Percentiles rank a stretch among this genome's conserved stretches.
phyloP scores from a whole-genome alignment of 208 protist species.

The Crithidia expoeki region DNA sequence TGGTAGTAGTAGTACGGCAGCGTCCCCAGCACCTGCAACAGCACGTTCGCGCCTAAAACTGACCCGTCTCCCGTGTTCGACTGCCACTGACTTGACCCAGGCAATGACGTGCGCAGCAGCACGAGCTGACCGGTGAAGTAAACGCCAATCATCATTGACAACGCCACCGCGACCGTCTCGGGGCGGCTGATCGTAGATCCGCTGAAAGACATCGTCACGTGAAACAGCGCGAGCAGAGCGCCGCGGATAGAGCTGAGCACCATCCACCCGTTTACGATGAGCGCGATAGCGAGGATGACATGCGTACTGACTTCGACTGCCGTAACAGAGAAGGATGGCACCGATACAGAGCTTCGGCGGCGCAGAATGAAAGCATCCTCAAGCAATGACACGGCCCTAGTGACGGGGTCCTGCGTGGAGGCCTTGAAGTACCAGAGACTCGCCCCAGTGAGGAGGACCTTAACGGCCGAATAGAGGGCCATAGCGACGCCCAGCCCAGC shows the following conservation, averaged over 20 bases:
- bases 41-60: conserved; percentile 25
- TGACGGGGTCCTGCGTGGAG: conserved; percentile 59
- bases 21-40: conserved; percentile 43
- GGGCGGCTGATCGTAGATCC: conserved; percentile 51
- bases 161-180: conserved; percentile 59
- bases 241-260: conserved; percentile 75
- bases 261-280: conserved; percentile 77
- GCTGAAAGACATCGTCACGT: conserved; percentile 64
- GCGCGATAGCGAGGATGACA: conserved; percentile 45
- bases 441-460: conserved; percentile 49
- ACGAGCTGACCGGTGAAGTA: conserved; percentile 83
- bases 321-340: conserved; percentile 30
- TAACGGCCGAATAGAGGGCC: conserved; percentile 57
- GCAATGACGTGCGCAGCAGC: conserved; percentile 59
- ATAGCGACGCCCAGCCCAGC: conserved; percentile 52
- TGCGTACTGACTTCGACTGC: conserved; percentile 36
- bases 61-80: background rate
- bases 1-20: conserved; percentile 75
- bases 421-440: conserved; percentile 46
- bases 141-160: conserved; percentile 69
- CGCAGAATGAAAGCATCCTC: conserved; percentile 40
- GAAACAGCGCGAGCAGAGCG: conserved; percentile 78
- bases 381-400: conserved; percentile 51
- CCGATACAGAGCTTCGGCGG: background rate
- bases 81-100: conserved; percentile 4